A percentile compares a stretch with the other conserved stretches of the same genome.
These are phyloP conservation scores for Choiromyces venosus DNA, from an alignment of 495 filamentous ascomycete species.

Conservation along the genomic window DNA sequence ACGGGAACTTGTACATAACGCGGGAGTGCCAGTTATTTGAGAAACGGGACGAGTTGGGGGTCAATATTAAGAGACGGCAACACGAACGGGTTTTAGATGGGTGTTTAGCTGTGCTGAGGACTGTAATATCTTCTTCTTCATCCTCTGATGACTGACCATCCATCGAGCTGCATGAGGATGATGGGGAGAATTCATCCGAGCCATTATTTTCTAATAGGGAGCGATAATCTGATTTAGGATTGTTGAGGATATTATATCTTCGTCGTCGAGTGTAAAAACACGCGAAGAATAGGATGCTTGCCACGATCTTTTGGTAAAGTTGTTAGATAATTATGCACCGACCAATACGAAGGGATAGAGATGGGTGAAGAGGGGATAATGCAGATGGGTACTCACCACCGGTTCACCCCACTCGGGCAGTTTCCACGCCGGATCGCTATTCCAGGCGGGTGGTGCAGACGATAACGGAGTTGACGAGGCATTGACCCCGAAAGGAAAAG, in stretches of 20 bases:
- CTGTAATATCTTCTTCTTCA: slow-evolving; percentile 39
- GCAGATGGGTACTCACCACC: slow-evolving; percentile 46
- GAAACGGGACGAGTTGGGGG: slow-evolving; percentile 57
- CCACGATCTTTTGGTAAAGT: slow-evolving; percentile 49
- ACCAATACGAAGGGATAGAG: not conserved
- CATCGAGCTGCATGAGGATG: slow-evolving; percentile 36
- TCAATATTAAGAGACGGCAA: slow-evolving; percentile 49
- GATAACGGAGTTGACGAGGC: slow-evolving; percentile 19
- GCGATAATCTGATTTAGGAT: slow-evolving; percentile 39
- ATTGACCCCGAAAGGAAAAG: slow-evolving; percentile 1
- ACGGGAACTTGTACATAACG: slow-evolving; percentile 65
- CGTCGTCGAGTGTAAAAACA: slow-evolving; percentile 54
- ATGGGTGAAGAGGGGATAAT: not conserved
- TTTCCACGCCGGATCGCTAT: slow-evolving; percentile 48
- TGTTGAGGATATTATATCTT: slow-evolving; percentile 48
- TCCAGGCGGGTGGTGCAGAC: slow-evolving; percentile 41
- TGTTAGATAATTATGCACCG: not conserved
- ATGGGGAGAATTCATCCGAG: slow-evolving; percentile 43
- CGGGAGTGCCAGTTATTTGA: slow-evolving; percentile 53
- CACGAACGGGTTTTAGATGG: slow-evolving; percentile 48
- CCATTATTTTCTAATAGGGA: slow-evolving; percentile 42
- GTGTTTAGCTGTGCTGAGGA: slow-evolving; percentile 43
- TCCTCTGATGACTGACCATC: slow-evolving; percentile 17
- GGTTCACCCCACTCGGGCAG: slow-evolving; percentile 56
- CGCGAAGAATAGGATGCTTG: slow-evolving; percentile 54